Conservation (phyloP, 345 rosid species). For the Eutrema japonicum region DNA sequence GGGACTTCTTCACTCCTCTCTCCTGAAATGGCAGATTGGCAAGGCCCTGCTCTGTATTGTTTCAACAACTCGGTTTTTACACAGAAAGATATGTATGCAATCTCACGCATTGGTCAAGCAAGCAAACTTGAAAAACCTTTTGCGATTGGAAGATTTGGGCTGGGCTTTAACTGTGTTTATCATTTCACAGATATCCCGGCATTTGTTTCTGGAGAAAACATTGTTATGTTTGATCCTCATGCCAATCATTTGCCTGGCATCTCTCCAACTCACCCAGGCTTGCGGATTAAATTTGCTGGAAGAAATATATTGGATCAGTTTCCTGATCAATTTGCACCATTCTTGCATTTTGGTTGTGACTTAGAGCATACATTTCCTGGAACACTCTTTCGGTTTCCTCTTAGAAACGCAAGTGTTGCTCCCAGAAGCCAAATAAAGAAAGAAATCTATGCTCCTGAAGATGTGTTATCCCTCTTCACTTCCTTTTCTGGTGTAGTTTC, state of each 20-base stretch:
- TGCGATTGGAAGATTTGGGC: constrained; percentile 94
- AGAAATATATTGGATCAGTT: constrained; percentile 90
- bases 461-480: constrained; percentile 82
- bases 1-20: constrained; percentile 96
- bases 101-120: constrained; percentile 98
- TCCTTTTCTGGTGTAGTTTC: constrained; percentile 79
- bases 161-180: constrained; percentile 97
- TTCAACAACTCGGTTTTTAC: constrained; percentile 94
- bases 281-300: constrained; percentile 86
- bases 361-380: constrained; percentile 81
- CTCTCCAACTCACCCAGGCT: constrained; percentile 95
- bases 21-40: constrained; percentile 99
- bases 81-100: constrained; percentile 93
- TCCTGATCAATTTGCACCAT: constrained; percentile 96
- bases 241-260: constrained; percentile 92
- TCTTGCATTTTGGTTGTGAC: constrained; percentile 93
- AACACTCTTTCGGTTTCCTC: constrained; percentile 95
- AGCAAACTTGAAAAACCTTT: constrained; percentile 95
- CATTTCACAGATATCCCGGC: constrained; percentile 94
- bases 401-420: constrained; percentile 73
- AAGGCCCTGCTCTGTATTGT: constrained; percentile 96
- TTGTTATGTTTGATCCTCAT: constrained; percentile 98
- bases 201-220: constrained; percentile 95
- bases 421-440: constrained; percentile 85
- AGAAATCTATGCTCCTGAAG: constrained; percentile 79